Conservation (phyloP, 129 eudicot species). For the Lactuca saligna region DNA sequence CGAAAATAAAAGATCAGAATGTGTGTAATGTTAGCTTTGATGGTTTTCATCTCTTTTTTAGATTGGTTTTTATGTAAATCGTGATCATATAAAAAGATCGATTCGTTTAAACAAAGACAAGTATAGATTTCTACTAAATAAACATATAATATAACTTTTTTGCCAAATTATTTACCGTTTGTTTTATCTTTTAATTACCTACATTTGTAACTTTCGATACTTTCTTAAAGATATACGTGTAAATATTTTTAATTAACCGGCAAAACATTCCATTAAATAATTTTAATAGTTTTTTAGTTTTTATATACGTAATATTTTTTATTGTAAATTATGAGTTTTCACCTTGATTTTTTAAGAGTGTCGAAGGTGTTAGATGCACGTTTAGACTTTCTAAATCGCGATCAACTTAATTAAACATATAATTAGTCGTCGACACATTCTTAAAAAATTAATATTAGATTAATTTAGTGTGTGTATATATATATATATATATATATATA, state of each 20-base stretch:
- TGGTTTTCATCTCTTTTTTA: background rate
- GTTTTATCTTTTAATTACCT: no score
- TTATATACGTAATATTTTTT: no score
- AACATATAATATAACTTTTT: background rate
- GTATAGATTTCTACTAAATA: no score
- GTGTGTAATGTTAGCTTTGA: background rate
- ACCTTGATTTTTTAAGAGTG: background rate
- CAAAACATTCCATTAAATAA: background rate
- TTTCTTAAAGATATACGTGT: no score
- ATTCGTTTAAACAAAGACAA: no score
- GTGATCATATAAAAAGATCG: background rate
- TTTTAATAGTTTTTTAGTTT: no score
- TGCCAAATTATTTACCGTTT: background rate
- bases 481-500: no score
- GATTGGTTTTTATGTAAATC: background rate
- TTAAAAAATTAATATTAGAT: no score
- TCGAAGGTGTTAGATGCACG: background rate
- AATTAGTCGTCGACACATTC: background rate
- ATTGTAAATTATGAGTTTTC: background rate
- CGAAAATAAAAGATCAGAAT: conserved; percentile 20
- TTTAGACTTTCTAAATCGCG: background rate
- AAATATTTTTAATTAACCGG: background rate
- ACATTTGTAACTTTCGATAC: no score
- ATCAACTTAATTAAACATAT: background rate
- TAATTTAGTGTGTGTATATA: no score